These are phyloP conservation scores for Arctium minus DNA, from an alignment of 129 eudicot species.

Conservation along the genomic window DNA sequence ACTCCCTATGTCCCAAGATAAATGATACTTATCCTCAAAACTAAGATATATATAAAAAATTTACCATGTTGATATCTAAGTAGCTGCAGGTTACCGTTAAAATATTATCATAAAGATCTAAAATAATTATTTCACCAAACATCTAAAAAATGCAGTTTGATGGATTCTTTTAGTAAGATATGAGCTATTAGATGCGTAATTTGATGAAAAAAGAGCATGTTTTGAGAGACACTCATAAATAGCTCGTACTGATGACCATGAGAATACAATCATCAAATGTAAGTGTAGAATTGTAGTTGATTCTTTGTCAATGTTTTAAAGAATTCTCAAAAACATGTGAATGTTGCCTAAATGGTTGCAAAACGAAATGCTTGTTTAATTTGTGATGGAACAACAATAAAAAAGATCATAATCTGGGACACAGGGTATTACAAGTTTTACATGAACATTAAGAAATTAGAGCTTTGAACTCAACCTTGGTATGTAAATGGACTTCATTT, in stretches of 20 bases:
- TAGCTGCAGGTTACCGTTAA: background rate
- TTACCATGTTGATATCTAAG: conserved; percentile 12
- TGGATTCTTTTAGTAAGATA: background rate
- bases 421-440: background rate
- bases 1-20: background rate
- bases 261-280: conserved; percentile 2
- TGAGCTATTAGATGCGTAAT: background rate
- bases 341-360: background rate
- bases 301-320: background rate
- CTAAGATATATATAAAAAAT: background rate
- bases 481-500: conserved; percentile 15
- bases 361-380: background rate
- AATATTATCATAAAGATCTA: conserved; percentile 1
- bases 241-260: background rate
- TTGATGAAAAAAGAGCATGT: background rate
- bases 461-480: conserved; percentile 11
- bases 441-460: background rate
- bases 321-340: conserved; percentile 6
- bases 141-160: background rate
- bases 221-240: background rate
- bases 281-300: background rate
- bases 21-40: background rate
- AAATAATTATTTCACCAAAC: background rate
- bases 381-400: background rate
- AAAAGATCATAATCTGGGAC: background rate